These are phyloP conservation scores for Cyanidioschyzon merolae DNA, from an alignment of 23 red algal species.

Conservation along the genomic window DNA sequence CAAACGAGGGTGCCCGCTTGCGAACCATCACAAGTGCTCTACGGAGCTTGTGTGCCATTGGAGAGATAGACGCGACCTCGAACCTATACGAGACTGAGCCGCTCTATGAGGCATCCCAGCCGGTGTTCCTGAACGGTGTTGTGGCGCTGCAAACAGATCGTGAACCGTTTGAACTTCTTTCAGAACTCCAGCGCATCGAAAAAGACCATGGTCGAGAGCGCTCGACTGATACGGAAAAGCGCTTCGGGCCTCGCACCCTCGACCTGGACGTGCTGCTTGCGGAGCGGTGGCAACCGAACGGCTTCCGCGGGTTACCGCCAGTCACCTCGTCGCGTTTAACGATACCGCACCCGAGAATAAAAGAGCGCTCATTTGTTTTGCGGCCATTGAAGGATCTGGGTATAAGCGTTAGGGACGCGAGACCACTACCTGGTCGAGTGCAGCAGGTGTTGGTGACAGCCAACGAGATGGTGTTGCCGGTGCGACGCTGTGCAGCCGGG, in stretches of 20 bases:
- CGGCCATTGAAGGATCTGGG: slow-evolving; percentile 47
- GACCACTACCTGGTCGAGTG: slow-evolving; percentile 8
- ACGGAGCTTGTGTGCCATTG: neutral
- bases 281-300: slow-evolving; percentile 11
- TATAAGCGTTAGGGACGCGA: neutral
- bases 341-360: slow-evolving; percentile 66
- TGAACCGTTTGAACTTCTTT: slow-evolving; percentile 38
- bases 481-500: slow-evolving; percentile 24
- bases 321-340: slow-evolving; percentile 11
- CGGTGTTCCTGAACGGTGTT: slow-evolving; percentile 71
- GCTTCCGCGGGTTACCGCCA: neutral
- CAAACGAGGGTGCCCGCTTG: neutral
- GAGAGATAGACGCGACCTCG: neutral
- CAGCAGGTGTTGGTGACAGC: slow-evolving; percentile 13
- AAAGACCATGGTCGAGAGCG: slow-evolving; percentile 29
- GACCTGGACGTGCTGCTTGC: slow-evolving; percentile 83
- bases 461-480: slow-evolving; percentile 25
- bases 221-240: neutral
- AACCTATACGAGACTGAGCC: slow-evolving; percentile 19
- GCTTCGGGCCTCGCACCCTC: slow-evolving; percentile 63
- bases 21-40: neutral
- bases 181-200: slow-evolving; percentile 50
- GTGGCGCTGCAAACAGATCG: slow-evolving; percentile 32
- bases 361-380: slow-evolving; percentile 77
- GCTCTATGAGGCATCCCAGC: slow-evolving; percentile 52